Percentiles rank a stretch among this genome's conserved stretches.
Evolutionary conservation across 768 basidiomycete genomes (phyloP).

Genomic region (Leccinum obscurum): DNA sequence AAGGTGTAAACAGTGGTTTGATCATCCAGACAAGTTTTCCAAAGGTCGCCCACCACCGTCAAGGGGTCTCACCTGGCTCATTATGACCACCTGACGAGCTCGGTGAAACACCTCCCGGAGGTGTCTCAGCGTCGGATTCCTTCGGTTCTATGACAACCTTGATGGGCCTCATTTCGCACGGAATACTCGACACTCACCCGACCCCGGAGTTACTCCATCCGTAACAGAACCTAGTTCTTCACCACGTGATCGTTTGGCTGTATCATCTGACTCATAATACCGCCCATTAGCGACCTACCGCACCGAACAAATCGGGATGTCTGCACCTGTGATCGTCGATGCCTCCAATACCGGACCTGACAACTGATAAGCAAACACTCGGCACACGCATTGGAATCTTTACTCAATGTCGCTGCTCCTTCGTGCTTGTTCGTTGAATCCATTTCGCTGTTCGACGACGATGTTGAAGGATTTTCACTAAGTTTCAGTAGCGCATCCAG

Average conservation of each 20-base stretch:
- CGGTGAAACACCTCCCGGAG: slow-evolving; percentile 9
- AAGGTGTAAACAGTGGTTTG: slow-evolving; percentile 40
- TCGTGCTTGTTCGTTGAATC: slow-evolving; percentile 17
- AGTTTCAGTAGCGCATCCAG: slow-evolving; percentile 29
- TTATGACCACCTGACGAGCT: slow-evolving; percentile 13
- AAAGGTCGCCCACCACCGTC: slow-evolving; percentile 53
- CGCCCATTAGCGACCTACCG: slow-evolving; percentile 10
- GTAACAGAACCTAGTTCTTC: background rate
- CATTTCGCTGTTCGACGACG: slow-evolving; percentile 7
- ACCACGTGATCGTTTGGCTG: slow-evolving; percentile 6
- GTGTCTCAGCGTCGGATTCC: slow-evolving; percentile 4
- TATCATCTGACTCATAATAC: slow-evolving; percentile 11
- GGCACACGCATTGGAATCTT: background rate
- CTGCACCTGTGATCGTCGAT: slow-evolving; percentile 20
- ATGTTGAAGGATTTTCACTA: slow-evolving; percentile 19
- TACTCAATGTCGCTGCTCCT: slow-evolving; percentile 31
- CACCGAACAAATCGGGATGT: slow-evolving; percentile 1
- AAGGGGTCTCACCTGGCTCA: slow-evolving; percentile 31
- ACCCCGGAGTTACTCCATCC: slow-evolving; percentile 1
- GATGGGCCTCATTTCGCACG: slow-evolving; percentile 8
- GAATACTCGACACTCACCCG: slow-evolving; percentile 15
- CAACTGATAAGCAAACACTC: slow-evolving; percentile 9
- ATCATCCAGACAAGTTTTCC: slow-evolving; percentile 44
- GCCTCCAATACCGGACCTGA: slow-evolving; percentile 27
- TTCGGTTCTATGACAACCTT: slow-evolving; percentile 17